These are phyloP conservation scores for Saccharomycopsis hybrid DNA, from an alignment of 1,139 yeast genomes.

Conservation along the genomic window DNA sequence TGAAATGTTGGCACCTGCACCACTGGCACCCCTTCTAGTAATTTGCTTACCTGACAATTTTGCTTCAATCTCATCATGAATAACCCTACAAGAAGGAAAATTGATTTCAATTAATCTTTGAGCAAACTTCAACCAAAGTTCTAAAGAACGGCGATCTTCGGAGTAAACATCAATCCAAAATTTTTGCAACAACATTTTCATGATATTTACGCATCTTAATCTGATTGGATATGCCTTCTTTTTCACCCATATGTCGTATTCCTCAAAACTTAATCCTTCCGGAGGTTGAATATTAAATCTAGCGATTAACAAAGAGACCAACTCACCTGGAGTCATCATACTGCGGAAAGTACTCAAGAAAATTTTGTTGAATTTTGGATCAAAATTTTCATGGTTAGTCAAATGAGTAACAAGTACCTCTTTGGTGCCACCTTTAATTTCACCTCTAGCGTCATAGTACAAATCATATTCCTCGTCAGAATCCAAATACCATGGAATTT, in stretches of 20 bases:
- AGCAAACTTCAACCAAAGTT: conserved; percentile 53
- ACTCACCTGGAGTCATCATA: conserved; percentile 62
- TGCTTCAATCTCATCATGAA: conserved; percentile 24
- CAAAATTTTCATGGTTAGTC: conserved; percentile 70
- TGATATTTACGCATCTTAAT: conserved; percentile 59
- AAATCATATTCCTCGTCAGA: conserved; percentile 73
- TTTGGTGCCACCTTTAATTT: conserved; percentile 79
- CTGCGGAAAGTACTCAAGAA: conserved; percentile 73
- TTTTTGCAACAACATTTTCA: conserved; percentile 34
- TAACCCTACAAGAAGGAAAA: conserved; percentile 17
- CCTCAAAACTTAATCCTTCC: conserved; percentile 79
- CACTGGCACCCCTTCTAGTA: conserved; percentile 15
- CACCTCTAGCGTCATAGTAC: conserved; percentile 66
- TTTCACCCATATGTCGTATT: conserved; percentile 74
- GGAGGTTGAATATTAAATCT: conserved; percentile 79
- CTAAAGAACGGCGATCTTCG: conserved; percentile 42
- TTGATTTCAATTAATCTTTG: conserved; percentile 24
- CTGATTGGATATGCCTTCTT: conserved; percentile 64
- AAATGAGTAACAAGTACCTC: conserved; percentile 77
- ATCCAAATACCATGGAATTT: conserved; percentile 74
- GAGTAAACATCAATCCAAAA: conserved; percentile 37
- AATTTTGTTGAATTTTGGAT: conserved; percentile 62
- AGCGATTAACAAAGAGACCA: conserved; percentile 53
- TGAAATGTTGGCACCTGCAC: conserved; percentile 9
- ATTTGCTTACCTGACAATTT: conserved; percentile 8